Percentiles rank a stretch among this genome's conserved stretches.
Evolutionary conservation across 192 early-diverging fungal species (phyloP).

Genomic region (Coemansia sp.): DNA sequence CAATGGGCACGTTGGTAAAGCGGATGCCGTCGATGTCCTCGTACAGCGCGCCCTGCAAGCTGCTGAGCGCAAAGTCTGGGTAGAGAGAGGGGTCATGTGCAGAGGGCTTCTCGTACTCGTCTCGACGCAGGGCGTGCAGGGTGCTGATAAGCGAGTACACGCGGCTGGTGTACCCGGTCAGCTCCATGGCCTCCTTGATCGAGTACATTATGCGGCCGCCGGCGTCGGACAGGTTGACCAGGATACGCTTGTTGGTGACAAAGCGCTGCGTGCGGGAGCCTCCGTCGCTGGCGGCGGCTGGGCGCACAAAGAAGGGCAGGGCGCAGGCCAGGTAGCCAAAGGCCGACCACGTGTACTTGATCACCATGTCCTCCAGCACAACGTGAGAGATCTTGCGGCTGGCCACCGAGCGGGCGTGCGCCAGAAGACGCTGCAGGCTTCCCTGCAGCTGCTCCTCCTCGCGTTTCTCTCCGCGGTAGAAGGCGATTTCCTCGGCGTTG

Average conservation of each 20-base stretch:
- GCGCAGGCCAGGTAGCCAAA: slow-evolving; percentile 80
- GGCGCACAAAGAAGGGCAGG: slow-evolving; percentile 83
- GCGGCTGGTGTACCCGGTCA: slow-evolving; percentile 84
- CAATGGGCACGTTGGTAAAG: slow-evolving; percentile 88
- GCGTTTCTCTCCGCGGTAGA: slow-evolving; percentile 79
- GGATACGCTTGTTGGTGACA: slow-evolving; percentile 87
- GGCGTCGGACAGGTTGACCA: slow-evolving; percentile 89
- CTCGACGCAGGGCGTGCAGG: slow-evolving; percentile 70
- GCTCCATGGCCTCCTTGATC: slow-evolving; percentile 88
- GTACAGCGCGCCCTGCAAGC: slow-evolving; percentile 26
- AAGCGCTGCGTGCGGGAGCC: slow-evolving; percentile 74
- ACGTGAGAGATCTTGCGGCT: slow-evolving; percentile 79
- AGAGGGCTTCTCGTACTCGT: slow-evolving; percentile 50
- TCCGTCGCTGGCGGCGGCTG: slow-evolving; percentile 47
- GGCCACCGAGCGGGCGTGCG: slow-evolving; percentile 82
- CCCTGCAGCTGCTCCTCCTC: slow-evolving; percentile 78
- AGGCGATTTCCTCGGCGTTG: slow-evolving; percentile 95
- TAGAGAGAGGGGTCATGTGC: not conserved
- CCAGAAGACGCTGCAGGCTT: slow-evolving; percentile 71
- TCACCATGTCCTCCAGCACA: slow-evolving; percentile 95
- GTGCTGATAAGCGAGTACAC: slow-evolving; percentile 85
- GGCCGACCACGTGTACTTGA: slow-evolving; percentile 96
- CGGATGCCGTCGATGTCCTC: slow-evolving; percentile 68
- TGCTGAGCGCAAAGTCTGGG: slow-evolving; percentile 19
- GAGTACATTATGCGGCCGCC: slow-evolving; percentile 97